phyloP scores from a whole-genome alignment of 2,329 filamentous ascomycete genomes.

The Hymenoscyphus salicellus region DNA sequence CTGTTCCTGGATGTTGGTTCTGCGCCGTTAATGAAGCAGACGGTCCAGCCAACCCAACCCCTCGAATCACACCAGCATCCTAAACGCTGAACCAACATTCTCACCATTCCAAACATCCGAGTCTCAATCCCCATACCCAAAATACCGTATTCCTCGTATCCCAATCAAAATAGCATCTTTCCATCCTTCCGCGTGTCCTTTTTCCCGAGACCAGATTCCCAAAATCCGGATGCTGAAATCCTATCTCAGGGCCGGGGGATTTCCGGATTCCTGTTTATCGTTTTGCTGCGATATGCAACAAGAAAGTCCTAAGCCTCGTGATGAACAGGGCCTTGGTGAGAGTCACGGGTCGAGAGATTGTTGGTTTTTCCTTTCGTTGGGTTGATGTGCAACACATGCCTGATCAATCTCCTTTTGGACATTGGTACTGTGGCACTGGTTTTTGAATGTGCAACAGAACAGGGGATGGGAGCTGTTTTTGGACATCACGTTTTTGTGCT shows the following conservation, averaged over 20 bases:
- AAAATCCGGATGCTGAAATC: neutral
- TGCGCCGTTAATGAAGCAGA: neutral
- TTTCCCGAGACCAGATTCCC: neutral
- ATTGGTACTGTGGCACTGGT: too few relatives aligned
- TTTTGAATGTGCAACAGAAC: too few relatives aligned
- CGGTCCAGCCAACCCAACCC: too few relatives aligned
- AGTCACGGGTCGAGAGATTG: neutral
- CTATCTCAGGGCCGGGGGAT: neutral
- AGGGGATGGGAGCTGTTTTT: neutral
- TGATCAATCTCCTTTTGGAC: too few relatives aligned
- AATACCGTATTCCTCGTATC: neutral
- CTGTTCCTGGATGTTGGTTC: too few relatives aligned
- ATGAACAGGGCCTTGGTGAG: neutral
- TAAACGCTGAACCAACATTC: neutral
- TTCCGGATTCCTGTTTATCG: constrained; percentile 10
- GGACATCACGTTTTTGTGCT: neutral
- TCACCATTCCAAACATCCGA: neutral
- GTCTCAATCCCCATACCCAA: neutral
- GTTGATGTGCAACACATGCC: too few relatives aligned
- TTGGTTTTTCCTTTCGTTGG: neutral
- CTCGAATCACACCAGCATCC: neutral
- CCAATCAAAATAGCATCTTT: neutral
- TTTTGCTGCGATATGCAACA: constrained; percentile 9
- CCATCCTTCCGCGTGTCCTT: neutral
- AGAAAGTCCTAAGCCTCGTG: neutral